phyloP scores from a whole-genome alignment of 2,329 filamentous ascomycete genomes.

The Fusarium sublunatum region DNA sequence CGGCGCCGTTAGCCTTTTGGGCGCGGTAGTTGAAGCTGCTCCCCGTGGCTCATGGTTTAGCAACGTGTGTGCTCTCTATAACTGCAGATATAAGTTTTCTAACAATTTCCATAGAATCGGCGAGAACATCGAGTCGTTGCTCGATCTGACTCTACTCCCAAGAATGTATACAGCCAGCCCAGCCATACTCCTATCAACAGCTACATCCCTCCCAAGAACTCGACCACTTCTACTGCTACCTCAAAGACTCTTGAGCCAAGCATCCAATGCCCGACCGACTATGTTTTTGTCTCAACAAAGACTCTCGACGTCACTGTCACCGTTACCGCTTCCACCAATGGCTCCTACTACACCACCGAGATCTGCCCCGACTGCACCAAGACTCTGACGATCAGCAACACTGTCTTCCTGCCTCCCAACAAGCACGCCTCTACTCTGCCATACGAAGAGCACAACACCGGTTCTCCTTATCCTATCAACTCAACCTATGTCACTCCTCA shows the following conservation, averaged over 20 bases:
- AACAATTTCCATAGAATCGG: constrained; percentile 16
- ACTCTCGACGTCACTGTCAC: constrained; percentile 52
- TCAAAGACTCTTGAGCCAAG: constrained; percentile 19
- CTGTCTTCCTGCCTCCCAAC: constrained; percentile 21
- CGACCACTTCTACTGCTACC: constrained; percentile 21
- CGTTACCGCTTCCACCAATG: constrained; percentile 47
- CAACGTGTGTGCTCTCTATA: constrained; percentile 26
- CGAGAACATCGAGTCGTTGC: constrained; percentile 6
- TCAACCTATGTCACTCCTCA: constrained; percentile 18
- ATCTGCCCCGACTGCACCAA: constrained; percentile 26
- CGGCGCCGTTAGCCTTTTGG: constrained; percentile 44
- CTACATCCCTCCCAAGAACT: constrained; percentile 24
- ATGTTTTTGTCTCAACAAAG: constrained; percentile 46
- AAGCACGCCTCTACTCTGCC: constrained; percentile 29
- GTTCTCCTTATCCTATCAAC: constrained; percentile 25
- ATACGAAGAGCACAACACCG: constrained; percentile 20
- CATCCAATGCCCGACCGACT: constrained; percentile 41
- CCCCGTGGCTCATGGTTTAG: constrained; percentile 33
- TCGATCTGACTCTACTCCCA: constrained; percentile 4
- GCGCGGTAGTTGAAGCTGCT: constrained; percentile 44
- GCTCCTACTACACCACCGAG: constrained; percentile 32
- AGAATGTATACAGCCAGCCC: constrained; percentile 15
- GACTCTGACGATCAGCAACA: constrained; percentile 18
- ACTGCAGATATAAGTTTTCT: constrained; percentile 4
- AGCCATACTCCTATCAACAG: constrained; percentile 18